These are phyloP conservation scores for Melanopsichium pennsylvanicum DNA, from an alignment of 1,284 basidiomycete species.

Conservation along the genomic window DNA sequence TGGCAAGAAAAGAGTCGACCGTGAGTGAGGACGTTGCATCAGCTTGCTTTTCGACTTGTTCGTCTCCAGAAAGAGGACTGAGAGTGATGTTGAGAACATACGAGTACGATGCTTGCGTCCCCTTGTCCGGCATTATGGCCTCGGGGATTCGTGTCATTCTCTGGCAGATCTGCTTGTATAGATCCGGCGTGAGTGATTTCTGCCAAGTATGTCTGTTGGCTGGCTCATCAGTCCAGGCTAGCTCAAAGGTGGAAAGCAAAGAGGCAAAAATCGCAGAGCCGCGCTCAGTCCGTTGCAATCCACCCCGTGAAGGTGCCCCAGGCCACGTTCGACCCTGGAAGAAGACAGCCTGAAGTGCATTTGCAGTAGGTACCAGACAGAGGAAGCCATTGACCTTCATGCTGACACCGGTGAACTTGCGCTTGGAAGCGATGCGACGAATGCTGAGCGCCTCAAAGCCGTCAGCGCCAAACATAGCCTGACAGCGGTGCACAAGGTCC, in stretches of 20 bases:
- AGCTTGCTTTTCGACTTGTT: not conserved
- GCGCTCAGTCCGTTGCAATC: not conserved
- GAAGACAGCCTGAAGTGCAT: conserved; percentile 10
- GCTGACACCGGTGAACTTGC: not conserved
- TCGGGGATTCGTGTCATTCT: not conserved
- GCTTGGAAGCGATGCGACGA: not conserved
- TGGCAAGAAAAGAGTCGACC: not conserved
- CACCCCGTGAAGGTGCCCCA: not conserved
- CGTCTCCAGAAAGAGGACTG: not conserved
- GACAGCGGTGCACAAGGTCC: conserved; percentile 12
- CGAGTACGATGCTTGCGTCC: not conserved
- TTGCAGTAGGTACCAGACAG: not conserved
- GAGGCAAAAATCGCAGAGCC: conserved; percentile 7
- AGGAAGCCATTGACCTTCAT: conserved; percentile 14
- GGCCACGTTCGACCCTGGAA: conserved; percentile 11
- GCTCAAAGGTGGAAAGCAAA: conserved; percentile 3
- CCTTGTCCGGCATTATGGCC: not conserved
- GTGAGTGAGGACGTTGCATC: not conserved
- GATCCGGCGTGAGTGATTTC: not conserved
- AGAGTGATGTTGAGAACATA: conserved; percentile 12
- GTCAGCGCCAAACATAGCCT: conserved; percentile 3
- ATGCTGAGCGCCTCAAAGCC: not conserved
- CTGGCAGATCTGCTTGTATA: conserved; percentile 10
- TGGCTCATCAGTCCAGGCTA: conserved; percentile 8
- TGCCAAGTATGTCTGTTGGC: not conserved